These are phyloP conservation scores for Pleurotus ostreatus DNA, from an alignment of 768 basidiomycete genomes.

Conservation along the genomic window DNA sequence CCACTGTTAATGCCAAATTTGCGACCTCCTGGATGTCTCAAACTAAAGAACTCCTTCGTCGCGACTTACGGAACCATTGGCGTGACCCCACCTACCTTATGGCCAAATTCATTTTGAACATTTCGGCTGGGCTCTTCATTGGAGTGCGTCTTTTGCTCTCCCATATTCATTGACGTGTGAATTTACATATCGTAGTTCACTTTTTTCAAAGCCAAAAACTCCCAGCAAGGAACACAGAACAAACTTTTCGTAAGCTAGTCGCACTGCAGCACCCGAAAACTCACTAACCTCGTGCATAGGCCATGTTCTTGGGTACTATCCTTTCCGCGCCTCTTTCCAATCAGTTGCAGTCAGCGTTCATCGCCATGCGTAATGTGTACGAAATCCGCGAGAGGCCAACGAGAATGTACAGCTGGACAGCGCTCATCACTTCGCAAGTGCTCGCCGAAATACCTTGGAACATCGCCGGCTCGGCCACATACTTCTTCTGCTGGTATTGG, in stretches of 20 bases:
- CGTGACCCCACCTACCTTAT: constrained; percentile 56
- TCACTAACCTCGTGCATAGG: constrained; percentile 22
- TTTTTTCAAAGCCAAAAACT: constrained; percentile 53
- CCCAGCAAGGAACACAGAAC: constrained; percentile 56
- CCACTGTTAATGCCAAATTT: constrained; percentile 37
- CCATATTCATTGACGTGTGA: constrained; percentile 1
- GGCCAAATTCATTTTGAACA: constrained; percentile 54
- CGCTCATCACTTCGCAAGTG: constrained; percentile 50
- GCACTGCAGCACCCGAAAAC: constrained; percentile 3
- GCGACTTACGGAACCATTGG: constrained; percentile 46
- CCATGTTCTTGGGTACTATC: constrained; percentile 56
- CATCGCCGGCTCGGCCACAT: constrained; percentile 51
- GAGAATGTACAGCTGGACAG: constrained; percentile 63
- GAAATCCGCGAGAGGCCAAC: constrained; percentile 65
- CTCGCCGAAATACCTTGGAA: constrained; percentile 64
- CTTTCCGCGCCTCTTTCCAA: constrained; percentile 49
- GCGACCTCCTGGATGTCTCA: constrained; percentile 54
- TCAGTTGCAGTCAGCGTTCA: constrained; percentile 61
- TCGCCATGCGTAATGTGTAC: constrained; percentile 56
- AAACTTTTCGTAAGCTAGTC: constrained; percentile 53
- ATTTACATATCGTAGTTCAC: constrained; percentile 38
- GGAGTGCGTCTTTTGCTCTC: constrained; percentile 23
- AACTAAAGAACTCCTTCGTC: constrained; percentile 32
- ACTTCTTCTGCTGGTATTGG: constrained; percentile 74
- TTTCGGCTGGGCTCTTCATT: constrained; percentile 51